Percentiles rank a stretch among this genome's conserved stretches.
Conservation (phyloP, 2,329 filamentous ascomycete species). For the Fusarium albosuccineum region DNA sequence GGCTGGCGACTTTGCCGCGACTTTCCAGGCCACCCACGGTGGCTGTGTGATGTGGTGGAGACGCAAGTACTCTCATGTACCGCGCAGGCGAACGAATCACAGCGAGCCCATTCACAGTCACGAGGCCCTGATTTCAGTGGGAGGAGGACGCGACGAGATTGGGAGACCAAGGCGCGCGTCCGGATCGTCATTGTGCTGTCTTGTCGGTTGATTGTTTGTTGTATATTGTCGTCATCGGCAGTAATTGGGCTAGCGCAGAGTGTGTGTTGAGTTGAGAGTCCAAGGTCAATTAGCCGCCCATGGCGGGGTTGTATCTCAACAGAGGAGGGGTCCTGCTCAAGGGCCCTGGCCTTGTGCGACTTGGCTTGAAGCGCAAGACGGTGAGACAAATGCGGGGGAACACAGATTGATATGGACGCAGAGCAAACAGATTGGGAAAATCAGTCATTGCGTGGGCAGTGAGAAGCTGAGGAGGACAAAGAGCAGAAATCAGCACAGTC, state of each 20-base stretch:
- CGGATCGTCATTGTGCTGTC: conserved; percentile 30
- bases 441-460: not conserved
- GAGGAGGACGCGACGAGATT: conserved; percentile 5
- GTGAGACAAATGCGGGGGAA: conserved; percentile 10
- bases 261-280: not conserved
- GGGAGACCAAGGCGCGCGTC: conserved; percentile 20
- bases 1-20: conserved; percentile 23
- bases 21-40: conserved; percentile 1
- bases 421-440: not conserved
- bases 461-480: no score
- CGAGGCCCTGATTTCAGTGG: conserved; percentile 26
- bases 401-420: not conserved
- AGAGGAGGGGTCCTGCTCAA: not conserved
- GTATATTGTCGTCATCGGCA: conserved; percentile 8
- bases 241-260: conserved; percentile 13
- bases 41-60: conserved; percentile 1
- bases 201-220: conserved; percentile 5
- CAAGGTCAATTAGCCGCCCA: not conserved
- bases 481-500: no score
- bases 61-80: conserved; percentile 32
- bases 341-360: conserved; percentile 13
- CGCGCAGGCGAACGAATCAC: conserved; percentile 34
- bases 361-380: not conserved
- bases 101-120: conserved; percentile 30
- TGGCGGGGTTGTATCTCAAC: conserved; percentile 6